Percentiles rank a stretch among this genome's conserved stretches.
Conservation (phyloP, 2,329 filamentous ascomycete species). For the Penicillium sclerotiorum region DNA sequence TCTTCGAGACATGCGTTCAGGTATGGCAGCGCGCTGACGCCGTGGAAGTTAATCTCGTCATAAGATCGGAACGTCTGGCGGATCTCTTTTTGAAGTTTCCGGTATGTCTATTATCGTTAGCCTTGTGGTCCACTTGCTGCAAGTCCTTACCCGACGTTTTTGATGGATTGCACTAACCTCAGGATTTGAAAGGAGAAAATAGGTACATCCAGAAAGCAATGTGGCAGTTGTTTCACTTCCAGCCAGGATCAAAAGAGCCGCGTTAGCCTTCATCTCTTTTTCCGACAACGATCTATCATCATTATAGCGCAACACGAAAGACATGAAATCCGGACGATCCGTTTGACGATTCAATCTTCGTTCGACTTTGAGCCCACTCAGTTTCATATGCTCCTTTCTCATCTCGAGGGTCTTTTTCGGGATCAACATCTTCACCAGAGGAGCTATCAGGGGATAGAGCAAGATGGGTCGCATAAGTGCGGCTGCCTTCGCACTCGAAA, state of each 20-base stretch:
- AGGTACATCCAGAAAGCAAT: conserved; percentile 42
- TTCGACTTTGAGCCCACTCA: conserved; percentile 28
- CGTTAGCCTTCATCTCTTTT: conserved; percentile 44
- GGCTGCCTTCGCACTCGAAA: conserved; percentile 16
- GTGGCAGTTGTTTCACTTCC: conserved; percentile 52
- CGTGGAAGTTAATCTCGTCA: conserved; percentile 38
- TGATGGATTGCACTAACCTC: background rate
- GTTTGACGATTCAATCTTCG: conserved; percentile 27
- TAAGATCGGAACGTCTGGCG: conserved; percentile 19
- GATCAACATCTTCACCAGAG: conserved; percentile 11
- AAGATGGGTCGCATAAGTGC: conserved; percentile 9
- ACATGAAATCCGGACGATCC: conserved; percentile 44
- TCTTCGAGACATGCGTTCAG: conserved; percentile 46
- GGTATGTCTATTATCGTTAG: background rate
- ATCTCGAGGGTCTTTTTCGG: conserved; percentile 12
- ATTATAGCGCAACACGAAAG: conserved; percentile 39
- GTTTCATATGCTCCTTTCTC: conserved; percentile 13
- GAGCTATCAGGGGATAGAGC: conserved; percentile 19
- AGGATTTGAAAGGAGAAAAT: conserved; percentile 34
- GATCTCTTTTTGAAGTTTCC: conserved; percentile 21
- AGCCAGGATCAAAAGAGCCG: conserved; percentile 43
- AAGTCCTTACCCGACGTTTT: conserved; percentile 12
- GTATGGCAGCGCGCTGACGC: conserved; percentile 36
- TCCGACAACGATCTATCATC: conserved; percentile 29
- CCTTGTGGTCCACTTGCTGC: too few species aligned